phyloP scores from a whole-genome alignment of 2,329 filamentous ascomycete genomes.

The Colletotrichum sp. region DNA sequence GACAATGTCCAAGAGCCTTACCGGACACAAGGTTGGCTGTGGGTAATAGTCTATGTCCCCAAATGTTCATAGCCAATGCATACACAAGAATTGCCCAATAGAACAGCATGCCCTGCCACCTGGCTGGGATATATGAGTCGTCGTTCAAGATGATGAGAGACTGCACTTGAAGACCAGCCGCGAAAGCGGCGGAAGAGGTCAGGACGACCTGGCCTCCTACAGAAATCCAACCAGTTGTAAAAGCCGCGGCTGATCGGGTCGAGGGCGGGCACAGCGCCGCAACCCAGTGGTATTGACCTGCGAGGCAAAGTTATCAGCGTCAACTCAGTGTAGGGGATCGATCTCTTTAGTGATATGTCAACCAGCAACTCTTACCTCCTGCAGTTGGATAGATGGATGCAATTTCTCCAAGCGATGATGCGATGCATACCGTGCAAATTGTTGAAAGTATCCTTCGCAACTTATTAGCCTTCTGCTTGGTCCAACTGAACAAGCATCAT shows the following conservation, averaged over 20 bases:
- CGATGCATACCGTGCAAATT: slow-evolving; percentile 42
- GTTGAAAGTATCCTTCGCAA: slow-evolving; percentile 43
- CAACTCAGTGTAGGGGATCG: not conserved
- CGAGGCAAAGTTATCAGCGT: not conserved
- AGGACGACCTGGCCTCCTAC: slow-evolving; percentile 51
- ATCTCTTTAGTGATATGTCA: not conserved
- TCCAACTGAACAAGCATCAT: slow-evolving; percentile 16
- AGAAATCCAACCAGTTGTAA: slow-evolving; percentile 50
- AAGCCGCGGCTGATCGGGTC: slow-evolving; percentile 39
- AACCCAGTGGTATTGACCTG: slow-evolving; percentile 53
- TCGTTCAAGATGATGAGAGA: slow-evolving; percentile 47
- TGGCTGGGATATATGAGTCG: slow-evolving; percentile 40
- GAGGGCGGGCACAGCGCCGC: slow-evolving; percentile 39
- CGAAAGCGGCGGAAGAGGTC: slow-evolving; percentile 52
- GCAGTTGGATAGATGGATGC: slow-evolving; percentile 41
- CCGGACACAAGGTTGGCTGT: slow-evolving; percentile 34
- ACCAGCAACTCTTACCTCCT: slow-evolving; percentile 27
- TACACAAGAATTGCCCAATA: slow-evolving; percentile 50
- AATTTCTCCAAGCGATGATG: slow-evolving; percentile 43
- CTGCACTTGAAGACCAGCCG: slow-evolving; percentile 48
- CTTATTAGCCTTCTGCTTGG: not conserved
- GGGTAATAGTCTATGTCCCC: slow-evolving; percentile 41
- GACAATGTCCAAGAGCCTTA: not conserved
- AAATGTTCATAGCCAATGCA: slow-evolving; percentile 44
- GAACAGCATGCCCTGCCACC: slow-evolving; percentile 52